Conservation (phyloP, 2,329 filamentous ascomycete species). For the Boeremia lycopersici region DNA sequence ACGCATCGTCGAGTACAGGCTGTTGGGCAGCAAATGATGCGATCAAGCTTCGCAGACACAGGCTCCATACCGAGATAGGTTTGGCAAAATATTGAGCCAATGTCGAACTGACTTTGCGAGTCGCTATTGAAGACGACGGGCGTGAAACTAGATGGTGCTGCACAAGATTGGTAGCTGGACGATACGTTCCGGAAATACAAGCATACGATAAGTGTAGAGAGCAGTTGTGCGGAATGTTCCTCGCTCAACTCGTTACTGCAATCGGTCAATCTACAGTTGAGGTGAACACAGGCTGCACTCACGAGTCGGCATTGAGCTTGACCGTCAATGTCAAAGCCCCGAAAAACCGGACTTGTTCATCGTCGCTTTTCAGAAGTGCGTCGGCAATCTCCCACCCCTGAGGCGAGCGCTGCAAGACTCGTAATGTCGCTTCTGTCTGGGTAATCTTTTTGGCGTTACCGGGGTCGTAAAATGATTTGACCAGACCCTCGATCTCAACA, state of each 20-base stretch:
- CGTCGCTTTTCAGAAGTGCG: conserved; percentile 69
- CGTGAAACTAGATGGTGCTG: conserved; percentile 41
- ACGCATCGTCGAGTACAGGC: conserved; percentile 55
- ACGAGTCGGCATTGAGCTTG: conserved; percentile 93
- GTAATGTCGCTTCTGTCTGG: conserved; percentile 74
- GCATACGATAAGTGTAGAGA: conserved; percentile 45
- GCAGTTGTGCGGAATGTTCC: conserved; percentile 43
- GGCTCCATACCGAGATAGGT: conserved; percentile 70
- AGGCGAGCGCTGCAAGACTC: conserved; percentile 76
- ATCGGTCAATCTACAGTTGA: conserved; percentile 11
- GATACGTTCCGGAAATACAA: background rate
- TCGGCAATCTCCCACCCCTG: conserved; percentile 88
- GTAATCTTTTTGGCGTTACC: conserved; percentile 52
- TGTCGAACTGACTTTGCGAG: conserved; percentile 77
- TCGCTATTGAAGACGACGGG: conserved; percentile 63
- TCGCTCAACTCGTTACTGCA: conserved; percentile 38
- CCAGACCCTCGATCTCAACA: conserved; percentile 51
- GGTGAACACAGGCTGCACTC: conserved; percentile 33
- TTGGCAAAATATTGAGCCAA: conserved; percentile 77
- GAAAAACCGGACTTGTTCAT: conserved; percentile 85
- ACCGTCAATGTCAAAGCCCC: conserved; percentile 91
- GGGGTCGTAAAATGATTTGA: conserved; percentile 59
- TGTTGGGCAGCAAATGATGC: conserved; percentile 61
- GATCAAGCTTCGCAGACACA: conserved; percentile 68
- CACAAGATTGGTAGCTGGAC: conserved; percentile 13